Conservation (phyloP, 257 asterid genomes). For the Scutellaria barbata region DNA sequence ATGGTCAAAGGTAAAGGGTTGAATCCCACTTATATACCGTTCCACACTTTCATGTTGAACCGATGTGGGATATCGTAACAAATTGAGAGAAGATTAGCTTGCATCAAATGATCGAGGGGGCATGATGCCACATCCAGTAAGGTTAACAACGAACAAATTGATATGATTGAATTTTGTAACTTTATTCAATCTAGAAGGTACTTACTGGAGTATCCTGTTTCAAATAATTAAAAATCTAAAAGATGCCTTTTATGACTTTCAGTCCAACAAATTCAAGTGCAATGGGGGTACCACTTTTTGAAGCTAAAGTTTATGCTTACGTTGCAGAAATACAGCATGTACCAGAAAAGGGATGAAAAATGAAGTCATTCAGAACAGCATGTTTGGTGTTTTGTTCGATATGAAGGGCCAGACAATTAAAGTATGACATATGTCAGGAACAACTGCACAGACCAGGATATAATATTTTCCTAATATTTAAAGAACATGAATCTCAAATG, state of each 20-base stretch:
- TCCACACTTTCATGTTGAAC: too few relatives aligned
- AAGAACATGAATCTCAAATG: background rate
- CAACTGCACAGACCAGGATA: background rate
- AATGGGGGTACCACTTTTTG: background rate
- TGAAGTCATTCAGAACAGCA: background rate
- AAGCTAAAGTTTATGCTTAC: background rate
- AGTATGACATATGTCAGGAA: background rate
- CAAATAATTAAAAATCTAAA: background rate
- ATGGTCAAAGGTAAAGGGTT: too few relatives aligned
- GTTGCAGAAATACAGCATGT: background rate
- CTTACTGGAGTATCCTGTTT: conserved; percentile 8
- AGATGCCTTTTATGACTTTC: background rate
- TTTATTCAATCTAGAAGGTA: conserved; percentile 12
- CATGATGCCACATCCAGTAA: background rate
- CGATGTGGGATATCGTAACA: too few relatives aligned
- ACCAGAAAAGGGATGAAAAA: background rate
- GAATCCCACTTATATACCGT: too few relatives aligned
- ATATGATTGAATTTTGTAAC: background rate
- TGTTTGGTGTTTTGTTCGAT: background rate
- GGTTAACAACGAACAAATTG: background rate
- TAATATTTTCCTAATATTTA: background rate
- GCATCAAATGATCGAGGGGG: conserved; percentile 1
- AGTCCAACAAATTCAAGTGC: background rate
- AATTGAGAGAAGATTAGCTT: background rate
- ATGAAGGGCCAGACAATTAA: conserved; percentile 5